These are phyloP conservation scores for Cerrena zonata DNA, from an alignment of 1,284 basidiomycete genomes.

Conservation along the genomic window DNA sequence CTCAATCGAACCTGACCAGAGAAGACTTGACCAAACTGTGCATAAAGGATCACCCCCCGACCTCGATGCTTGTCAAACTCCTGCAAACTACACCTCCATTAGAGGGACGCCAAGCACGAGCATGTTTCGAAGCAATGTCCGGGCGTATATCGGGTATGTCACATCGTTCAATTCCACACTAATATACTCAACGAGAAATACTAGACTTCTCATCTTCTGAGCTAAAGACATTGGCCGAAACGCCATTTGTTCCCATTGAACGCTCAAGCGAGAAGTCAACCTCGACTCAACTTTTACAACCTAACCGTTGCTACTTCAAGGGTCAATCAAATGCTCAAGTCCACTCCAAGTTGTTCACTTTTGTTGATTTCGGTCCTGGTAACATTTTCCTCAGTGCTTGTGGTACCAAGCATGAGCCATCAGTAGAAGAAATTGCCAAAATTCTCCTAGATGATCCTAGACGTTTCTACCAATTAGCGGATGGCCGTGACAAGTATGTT, in stretches of 20 bases:
- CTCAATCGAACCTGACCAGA: slow-evolving; percentile 48
- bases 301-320: slow-evolving; percentile 67
- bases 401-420: slow-evolving; percentile 86
- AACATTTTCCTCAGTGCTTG: slow-evolving; percentile 83
- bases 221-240: slow-evolving; percentile 42
- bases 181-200: not conserved
- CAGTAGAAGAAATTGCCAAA: slow-evolving; percentile 70
- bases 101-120: slow-evolving; percentile 48
- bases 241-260: slow-evolving; percentile 51
- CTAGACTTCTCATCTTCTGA: slow-evolving; percentile 48
- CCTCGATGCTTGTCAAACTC: slow-evolving; percentile 56
- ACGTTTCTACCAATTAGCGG: slow-evolving; percentile 64
- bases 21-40: slow-evolving; percentile 66
- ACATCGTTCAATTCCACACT: not conserved
- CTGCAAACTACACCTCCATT: slow-evolving; percentile 63
- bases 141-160: slow-evolving; percentile 60
- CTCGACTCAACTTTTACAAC: slow-evolving; percentile 45
- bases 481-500: slow-evolving; percentile 56
- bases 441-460: slow-evolving; percentile 62
- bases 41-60: slow-evolving; percentile 70
- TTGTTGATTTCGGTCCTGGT: slow-evolving; percentile 81
- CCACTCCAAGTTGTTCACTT: slow-evolving; percentile 77
- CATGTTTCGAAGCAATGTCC: slow-evolving; percentile 77
- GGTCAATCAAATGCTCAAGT: slow-evolving; percentile 47
- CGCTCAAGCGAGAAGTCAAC: slow-evolving; percentile 22